Conservation (phyloP, 108 stramenopile genomes). For the Seminavis robusta region DNA sequence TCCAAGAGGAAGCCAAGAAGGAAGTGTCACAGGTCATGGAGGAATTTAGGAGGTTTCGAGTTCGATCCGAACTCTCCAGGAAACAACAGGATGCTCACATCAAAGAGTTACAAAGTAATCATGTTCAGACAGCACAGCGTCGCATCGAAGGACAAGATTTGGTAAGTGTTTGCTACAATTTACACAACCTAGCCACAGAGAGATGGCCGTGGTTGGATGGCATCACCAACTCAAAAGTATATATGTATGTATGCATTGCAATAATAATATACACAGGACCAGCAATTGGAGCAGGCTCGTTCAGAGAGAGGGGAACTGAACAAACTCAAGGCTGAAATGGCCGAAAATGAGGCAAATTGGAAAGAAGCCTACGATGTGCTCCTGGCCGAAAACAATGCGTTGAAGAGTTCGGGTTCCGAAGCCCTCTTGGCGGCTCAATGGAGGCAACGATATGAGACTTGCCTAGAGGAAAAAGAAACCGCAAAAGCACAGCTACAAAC, state of each 20-base stretch:
- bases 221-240: background rate
- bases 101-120: constrained; percentile 68
- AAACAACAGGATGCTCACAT: constrained; percentile 79
- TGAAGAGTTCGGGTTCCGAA: constrained; percentile 85
- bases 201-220: background rate
- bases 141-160: constrained; percentile 66
- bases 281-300: constrained; percentile 7
- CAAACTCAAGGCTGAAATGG: constrained; percentile 56
- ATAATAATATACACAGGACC: background rate
- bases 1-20: constrained; percentile 57
- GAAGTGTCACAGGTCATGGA: constrained; percentile 67
- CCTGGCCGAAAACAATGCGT: constrained; percentile 73
- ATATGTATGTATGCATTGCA: constrained; percentile 2
- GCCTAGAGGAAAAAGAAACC: constrained; percentile 79
- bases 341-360: constrained; percentile 84
- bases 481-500: constrained; percentile 53
- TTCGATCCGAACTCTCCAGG: constrained; percentile 71
- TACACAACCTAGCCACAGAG: background rate
- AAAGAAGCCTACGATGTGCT: constrained; percentile 84
- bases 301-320: constrained; percentile 44
- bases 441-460: constrained; percentile 87
- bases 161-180: background rate
- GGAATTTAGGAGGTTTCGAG: constrained; percentile 85
- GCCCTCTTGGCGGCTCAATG: constrained; percentile 88
- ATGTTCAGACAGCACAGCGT: constrained; percentile 62